These are phyloP conservation scores for Colletotrichum euphorbiae DNA, from an alignment of 2,329 filamentous ascomycete genomes.

Conservation along the genomic window DNA sequence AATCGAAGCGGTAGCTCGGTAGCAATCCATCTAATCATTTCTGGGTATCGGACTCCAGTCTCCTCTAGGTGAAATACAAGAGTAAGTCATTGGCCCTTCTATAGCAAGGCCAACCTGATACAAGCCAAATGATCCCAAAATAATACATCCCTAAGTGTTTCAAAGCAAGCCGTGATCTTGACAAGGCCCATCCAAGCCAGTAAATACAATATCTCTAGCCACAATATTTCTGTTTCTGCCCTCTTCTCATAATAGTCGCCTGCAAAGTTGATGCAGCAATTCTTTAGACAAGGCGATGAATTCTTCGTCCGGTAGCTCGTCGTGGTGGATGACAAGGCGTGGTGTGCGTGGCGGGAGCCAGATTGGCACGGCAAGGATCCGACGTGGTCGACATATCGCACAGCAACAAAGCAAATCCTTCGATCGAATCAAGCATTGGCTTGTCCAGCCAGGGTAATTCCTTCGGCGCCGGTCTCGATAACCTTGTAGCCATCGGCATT, in stretches of 20 bases:
- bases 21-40: constrained; percentile 5
- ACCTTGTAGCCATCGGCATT: constrained; percentile 78
- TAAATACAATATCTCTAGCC: not conserved
- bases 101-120: not conserved
- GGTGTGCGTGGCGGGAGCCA: no score
- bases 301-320: no score
- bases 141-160: not conserved
- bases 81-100: not conserved
- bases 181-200: not conserved
- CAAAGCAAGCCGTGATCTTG: not conserved
- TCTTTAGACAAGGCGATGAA: no score
- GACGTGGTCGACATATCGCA: no score
- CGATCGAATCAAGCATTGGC: not conserved
- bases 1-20: no score
- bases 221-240: not conserved
- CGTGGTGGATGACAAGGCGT: no score
- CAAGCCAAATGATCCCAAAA: not conserved
- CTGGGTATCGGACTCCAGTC: constrained; percentile 32
- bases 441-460: constrained; percentile 51
- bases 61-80: constrained; percentile 13
- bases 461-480: constrained; percentile 77
- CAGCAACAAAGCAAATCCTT: not conserved
- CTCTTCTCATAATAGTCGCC: not conserved
- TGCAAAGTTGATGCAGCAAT: not conserved
- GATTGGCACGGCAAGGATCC: no score